Evolutionary conservation across 768 basidiomycete genomes (phyloP).

Genomic region (Rhizopogon vesiculosus): DNA sequence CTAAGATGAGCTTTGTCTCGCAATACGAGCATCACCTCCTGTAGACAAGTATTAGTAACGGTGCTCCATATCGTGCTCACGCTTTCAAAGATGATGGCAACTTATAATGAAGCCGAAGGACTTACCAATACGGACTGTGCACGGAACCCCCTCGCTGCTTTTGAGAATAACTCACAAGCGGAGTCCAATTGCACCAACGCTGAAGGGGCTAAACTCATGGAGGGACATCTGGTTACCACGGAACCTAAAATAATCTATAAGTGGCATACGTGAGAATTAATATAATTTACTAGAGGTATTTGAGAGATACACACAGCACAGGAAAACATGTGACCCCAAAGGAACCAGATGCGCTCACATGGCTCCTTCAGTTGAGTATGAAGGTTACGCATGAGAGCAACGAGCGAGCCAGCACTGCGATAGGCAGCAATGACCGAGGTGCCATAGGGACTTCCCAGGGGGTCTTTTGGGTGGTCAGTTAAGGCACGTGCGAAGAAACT

Average conservation of each 20-base stretch:
- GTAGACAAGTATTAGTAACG: background rate
- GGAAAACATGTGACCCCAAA: slow-evolving; percentile 48
- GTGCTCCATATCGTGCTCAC: background rate
- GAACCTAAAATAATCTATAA: slow-evolving; percentile 62
- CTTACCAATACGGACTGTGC: slow-evolving; percentile 63
- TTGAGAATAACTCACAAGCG: slow-evolving; percentile 70
- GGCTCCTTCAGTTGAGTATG: slow-evolving; percentile 60
- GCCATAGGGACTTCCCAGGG: slow-evolving; percentile 66
- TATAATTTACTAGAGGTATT: slow-evolving; percentile 7
- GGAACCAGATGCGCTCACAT: slow-evolving; percentile 60
- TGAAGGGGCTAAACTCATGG: slow-evolving; percentile 73
- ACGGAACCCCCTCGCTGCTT: slow-evolving; percentile 60
- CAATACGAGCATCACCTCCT: slow-evolving; percentile 63
- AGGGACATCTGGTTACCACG: slow-evolving; percentile 74
- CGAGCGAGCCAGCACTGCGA: slow-evolving; percentile 65
- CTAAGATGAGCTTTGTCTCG: slow-evolving; percentile 64
- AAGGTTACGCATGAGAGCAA: slow-evolving; percentile 66
- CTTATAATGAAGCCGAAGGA: background rate
- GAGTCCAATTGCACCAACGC: slow-evolving; percentile 71
- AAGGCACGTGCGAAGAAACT: slow-evolving; percentile 73
- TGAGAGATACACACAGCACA: slow-evolving; percentile 46
- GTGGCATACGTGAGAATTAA: background rate
- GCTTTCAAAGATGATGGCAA: background rate
- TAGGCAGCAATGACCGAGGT: slow-evolving; percentile 73
- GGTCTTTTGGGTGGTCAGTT: slow-evolving; percentile 70